Evolutionary conservation across 179 eudicot genomes (phyloP).

Genomic region (Actinidia chinensis): DNA sequence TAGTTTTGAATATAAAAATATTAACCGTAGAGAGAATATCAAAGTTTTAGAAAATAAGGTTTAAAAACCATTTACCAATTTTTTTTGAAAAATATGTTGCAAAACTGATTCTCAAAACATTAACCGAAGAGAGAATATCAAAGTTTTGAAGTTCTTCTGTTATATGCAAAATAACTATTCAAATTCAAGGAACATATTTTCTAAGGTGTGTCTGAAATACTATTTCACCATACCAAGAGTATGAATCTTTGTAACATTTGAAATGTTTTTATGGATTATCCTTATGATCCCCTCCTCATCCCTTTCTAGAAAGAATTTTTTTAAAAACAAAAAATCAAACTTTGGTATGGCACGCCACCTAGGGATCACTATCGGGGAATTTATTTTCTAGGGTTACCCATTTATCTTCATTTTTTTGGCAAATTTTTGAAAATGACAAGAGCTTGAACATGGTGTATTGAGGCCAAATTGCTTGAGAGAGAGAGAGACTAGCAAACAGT

Average conservation of each 20-base stretch:
- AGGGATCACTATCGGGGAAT: not conserved
- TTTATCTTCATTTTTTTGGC: not conserved
- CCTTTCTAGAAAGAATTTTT: not conserved
- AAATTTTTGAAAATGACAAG: constrained; percentile 6
- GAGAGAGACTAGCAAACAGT: not conserved
- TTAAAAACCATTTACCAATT: too few relatives aligned
- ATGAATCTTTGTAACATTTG: not conserved
- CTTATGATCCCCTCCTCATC: not conserved
- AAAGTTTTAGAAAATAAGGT: too few relatives aligned
- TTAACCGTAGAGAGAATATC: too few relatives aligned
- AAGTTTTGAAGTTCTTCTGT: too few relatives aligned
- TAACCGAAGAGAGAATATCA: too few relatives aligned
- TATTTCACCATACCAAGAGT: not conserved
- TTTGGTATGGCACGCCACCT: not conserved
- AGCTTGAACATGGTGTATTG: constrained; percentile 1
- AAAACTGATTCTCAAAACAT: too few relatives aligned
- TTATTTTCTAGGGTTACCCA: not conserved
- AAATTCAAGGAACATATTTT: too few relatives aligned
- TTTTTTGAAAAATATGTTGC: too few relatives aligned
- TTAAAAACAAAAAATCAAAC: not conserved
- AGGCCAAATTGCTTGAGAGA: not conserved
- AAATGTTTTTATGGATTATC: not conserved
- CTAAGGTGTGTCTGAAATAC: too few relatives aligned
- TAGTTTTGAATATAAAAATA: not conserved
- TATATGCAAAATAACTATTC: too few relatives aligned